Percentiles rank a stretch among this genome's conserved stretches.
Conservation (phyloP, 169 alveolate genomes). For the Eimeria sp. region DNA sequence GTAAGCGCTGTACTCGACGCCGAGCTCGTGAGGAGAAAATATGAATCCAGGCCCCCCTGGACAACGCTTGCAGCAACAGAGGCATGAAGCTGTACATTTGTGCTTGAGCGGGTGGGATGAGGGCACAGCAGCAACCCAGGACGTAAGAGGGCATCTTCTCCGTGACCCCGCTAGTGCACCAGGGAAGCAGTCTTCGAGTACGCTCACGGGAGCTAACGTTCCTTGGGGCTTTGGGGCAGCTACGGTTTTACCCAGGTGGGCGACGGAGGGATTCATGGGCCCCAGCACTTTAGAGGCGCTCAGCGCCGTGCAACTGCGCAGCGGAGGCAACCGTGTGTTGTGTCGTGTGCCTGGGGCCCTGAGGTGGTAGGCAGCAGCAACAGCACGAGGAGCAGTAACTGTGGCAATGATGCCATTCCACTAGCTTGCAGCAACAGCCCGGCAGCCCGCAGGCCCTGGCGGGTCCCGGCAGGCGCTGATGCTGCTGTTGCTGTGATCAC, state of each 20-base stretch:
- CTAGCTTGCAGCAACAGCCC: not conserved
- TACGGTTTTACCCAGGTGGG: not conserved
- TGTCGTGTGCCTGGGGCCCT: not conserved
- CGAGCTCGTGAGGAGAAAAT: slow-evolving; percentile 18
- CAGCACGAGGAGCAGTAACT: not conserved
- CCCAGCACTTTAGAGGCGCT: slow-evolving; percentile 9
- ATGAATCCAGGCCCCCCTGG: slow-evolving; percentile 40
- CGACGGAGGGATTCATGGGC: not conserved
- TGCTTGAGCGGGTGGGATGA: not conserved
- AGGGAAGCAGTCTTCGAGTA: not conserved
- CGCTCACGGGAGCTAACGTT: not conserved
- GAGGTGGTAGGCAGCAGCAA: not conserved
- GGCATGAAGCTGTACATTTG: not conserved
- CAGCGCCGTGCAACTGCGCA: not conserved
- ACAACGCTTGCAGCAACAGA: not conserved
- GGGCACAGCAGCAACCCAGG: not conserved
- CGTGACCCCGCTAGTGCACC: slow-evolving; percentile 26
- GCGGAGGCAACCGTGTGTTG: not conserved
- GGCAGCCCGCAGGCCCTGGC: not conserved
- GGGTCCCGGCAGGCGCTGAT: not conserved
- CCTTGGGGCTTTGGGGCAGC: not conserved
- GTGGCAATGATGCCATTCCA: not conserved
- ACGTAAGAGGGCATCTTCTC: not conserved
- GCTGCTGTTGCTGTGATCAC: not conserved
- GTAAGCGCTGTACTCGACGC: slow-evolving; percentile 4